These are phyloP conservation scores for Salix caprea DNA, from an alignment of 345 rosid species.

Conservation along the genomic window DNA sequence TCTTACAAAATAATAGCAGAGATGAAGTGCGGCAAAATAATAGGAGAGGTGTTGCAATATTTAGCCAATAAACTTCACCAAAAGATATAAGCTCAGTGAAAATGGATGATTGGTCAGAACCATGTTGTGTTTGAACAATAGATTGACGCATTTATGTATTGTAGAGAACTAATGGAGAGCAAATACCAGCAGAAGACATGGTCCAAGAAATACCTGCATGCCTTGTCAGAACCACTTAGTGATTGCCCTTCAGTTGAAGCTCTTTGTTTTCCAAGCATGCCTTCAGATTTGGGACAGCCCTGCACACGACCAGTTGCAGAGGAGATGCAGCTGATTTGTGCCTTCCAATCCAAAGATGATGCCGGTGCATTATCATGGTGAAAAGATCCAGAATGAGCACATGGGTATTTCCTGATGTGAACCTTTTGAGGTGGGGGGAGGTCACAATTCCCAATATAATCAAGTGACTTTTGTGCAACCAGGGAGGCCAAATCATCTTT, in stretches of 20 bases:
- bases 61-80: background rate
- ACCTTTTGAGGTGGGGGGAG: conserved; percentile 75
- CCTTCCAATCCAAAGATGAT: conserved; percentile 30
- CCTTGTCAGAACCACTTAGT: conserved; percentile 28
- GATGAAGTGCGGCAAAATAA: background rate
- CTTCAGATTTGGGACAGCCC: conserved; percentile 16
- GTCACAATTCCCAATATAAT: conserved; percentile 73
- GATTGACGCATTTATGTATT: background rate
- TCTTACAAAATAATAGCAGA: background rate
- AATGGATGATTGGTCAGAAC: background rate
- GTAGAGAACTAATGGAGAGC: background rate
- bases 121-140: background rate
- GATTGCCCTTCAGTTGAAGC: conserved; percentile 23
- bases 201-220: conserved; percentile 37
- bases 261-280: conserved; percentile 18
- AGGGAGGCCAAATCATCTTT: conserved; percentile 77
- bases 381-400: conserved; percentile 27
- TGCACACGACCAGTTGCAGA: conserved; percentile 22
- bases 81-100: background rate
- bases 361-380: conserved; percentile 22
- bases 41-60: background rate
- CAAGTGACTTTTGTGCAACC: conserved; percentile 76
- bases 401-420: conserved; percentile 39
- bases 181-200: background rate
- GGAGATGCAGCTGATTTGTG: conserved; percentile 22